Evolutionary conservation across 2,329 filamentous ascomycete species (phyloP).

Genomic region (Aspergillus thermomutatus): DNA sequence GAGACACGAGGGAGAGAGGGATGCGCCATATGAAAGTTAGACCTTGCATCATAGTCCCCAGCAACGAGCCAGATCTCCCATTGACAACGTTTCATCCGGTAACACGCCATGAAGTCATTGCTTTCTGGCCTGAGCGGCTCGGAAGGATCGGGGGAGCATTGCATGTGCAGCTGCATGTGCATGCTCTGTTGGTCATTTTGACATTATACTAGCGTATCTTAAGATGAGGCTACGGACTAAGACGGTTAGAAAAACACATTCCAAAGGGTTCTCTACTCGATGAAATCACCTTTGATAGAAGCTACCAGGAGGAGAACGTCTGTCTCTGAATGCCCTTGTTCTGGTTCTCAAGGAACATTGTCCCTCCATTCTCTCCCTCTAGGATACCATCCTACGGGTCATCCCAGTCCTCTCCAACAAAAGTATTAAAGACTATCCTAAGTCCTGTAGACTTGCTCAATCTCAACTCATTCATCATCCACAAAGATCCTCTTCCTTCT

Average conservation of each 20-base stretch:
- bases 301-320: not conserved
- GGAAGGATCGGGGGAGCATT: not conserved
- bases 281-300: not conserved
- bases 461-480: not conserved
- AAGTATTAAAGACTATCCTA: not conserved
- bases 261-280: not conserved
- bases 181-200: not conserved
- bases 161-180: not conserved
- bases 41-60: not conserved
- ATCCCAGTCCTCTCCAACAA: slow-evolving; percentile 4
- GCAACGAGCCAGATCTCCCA: not conserved
- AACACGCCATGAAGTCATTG: not conserved
- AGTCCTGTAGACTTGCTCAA: not conserved
- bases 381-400: not conserved
- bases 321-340: not conserved
- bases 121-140: not conserved
- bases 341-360: not conserved
- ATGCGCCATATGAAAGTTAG: not conserved
- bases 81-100: not conserved
- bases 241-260: not conserved
- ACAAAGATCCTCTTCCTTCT: not conserved
- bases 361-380: slow-evolving; percentile 4
- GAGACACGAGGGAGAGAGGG: not conserved
- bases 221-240: not conserved
- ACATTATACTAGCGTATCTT: not conserved